These are phyloP conservation scores for Lanmaoa rubissima DNA, from an alignment of 768 basidiomycete species.

Conservation along the genomic window DNA sequence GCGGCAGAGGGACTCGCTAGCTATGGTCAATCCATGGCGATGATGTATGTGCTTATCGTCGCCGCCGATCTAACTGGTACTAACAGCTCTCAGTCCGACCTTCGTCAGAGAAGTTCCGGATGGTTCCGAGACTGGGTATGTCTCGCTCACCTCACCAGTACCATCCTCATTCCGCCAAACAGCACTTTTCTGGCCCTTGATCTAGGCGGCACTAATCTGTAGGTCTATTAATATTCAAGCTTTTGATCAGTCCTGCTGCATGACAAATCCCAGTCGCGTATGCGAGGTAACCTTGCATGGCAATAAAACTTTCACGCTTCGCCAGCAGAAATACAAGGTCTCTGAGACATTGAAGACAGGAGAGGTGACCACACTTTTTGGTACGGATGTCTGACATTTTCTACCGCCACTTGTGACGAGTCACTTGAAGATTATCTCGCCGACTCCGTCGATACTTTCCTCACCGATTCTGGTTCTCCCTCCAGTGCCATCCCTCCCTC, in stretches of 20 bases:
- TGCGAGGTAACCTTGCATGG: conserved; percentile 93
- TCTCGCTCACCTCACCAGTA: background rate
- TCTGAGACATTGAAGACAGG: conserved; percentile 93
- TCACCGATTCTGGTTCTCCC: conserved; percentile 53
- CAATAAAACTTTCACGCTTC: conserved; percentile 82
- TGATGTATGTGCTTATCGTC: conserved; percentile 62
- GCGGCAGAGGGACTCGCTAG: conserved; percentile 67
- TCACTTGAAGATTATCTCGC: conserved; percentile 84
- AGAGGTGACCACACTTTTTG: conserved; percentile 83
- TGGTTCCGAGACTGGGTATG: conserved; percentile 90
- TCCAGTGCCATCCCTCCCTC: conserved; percentile 26
- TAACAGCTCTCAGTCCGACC: conserved; percentile 59
- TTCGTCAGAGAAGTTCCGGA: conserved; percentile 96
- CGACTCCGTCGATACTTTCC: conserved; percentile 92
- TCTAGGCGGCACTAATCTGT: conserved; percentile 98
- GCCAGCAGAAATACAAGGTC: conserved; percentile 96
- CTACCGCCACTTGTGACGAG: conserved; percentile 8
- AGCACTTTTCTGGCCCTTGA: conserved; percentile 97
- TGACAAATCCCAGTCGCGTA: conserved; percentile 64
- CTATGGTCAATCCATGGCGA: conserved; percentile 84
- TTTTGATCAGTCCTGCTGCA: background rate
- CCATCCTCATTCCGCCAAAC: conserved; percentile 11
- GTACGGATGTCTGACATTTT: conserved; percentile 39
- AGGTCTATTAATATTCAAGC: conserved; percentile 30
- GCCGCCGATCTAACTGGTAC: background rate